Base-by-base conservation (phyloP, 441 rosid species). In the Jatropha multifida region DNA sequence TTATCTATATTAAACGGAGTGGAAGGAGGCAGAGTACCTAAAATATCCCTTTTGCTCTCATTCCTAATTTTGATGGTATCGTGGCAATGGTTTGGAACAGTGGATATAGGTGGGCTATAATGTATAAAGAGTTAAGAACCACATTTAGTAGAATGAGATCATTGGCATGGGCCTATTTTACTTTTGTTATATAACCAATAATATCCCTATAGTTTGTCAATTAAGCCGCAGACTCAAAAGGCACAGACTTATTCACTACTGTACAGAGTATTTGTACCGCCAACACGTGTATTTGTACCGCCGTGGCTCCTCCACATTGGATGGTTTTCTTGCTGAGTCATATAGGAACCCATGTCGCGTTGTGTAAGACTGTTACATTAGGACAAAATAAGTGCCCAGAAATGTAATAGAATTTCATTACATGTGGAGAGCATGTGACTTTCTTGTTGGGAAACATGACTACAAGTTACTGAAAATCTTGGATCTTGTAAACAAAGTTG, bases 381-480 rank as follows among this genome's bases (percentile, higher is more conserved):
- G 59, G 26, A 67, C 49, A 20, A 27, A 62, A 32, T 67, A 9
- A 15, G 20, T 13, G 6, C 56, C 6, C 13, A 13, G n/a, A 54
- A 14, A 54, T n/a, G 18, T 23, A 23, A 54, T 18, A 48, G 32
- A 69, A 51, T 52, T 37, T 27, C 1, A 18, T 37, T 23, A 46
- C 52, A 70, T 4, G 64, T 54, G 51, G 51, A 5, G 11, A 40
- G 14, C 73, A 70, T 56, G 73, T 55, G 73, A 55, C 51, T 3
- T 6, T 70, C 8, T 70, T 52, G 63, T 55, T 37, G 62, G 63
- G 27, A 58, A 70, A 52, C 51, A 52, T 70, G 73, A n/a, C 38
- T 12, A 15, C 46, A 4, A n/a, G 51, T 41, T 65, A 4, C 55
- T 2, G 70, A 23, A 44, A 42, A 42, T 44, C 23, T 58, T 40